phyloP scores from a whole-genome alignment of 345 rosid genomes.

The Pistacia vera region DNA sequence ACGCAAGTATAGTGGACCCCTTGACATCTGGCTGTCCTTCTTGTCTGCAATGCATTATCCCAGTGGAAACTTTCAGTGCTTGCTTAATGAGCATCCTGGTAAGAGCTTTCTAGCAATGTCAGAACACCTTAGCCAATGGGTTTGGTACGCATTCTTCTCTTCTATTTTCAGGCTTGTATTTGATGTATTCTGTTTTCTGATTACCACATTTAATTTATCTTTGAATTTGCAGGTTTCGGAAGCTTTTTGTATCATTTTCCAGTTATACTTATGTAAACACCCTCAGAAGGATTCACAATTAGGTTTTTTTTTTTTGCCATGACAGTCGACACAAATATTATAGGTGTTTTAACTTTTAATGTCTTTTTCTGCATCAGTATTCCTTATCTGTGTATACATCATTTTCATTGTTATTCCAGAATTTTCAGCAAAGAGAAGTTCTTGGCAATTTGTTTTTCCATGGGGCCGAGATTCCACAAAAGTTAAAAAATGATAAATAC shows the following conservation, averaged over 20 bases:
- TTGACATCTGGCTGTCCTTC: conserved; percentile 69
- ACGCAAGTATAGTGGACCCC: conserved; percentile 79
- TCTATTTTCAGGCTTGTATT: background rate
- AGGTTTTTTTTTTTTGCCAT: background rate
- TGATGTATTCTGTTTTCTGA: background rate
- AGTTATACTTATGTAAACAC: conserved; percentile 70
- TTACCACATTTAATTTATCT: background rate
- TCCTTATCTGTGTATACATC: background rate
- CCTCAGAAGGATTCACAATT: conserved; percentile 43
- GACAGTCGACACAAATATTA: too few relatives aligned
- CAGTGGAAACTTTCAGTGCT: conserved; percentile 29
- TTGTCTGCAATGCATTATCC: conserved; percentile 22
- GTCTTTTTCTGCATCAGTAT: too few relatives aligned
- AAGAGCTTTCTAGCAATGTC: conserved; percentile 80
- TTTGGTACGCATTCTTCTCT: conserved; percentile 51
- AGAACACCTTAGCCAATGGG: conserved; percentile 85
- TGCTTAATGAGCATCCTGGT: conserved; percentile 54
- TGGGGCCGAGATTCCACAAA: too few relatives aligned
- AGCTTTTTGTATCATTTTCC: conserved; percentile 80
- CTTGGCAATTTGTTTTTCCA: too few relatives aligned
- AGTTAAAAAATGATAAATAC: too few relatives aligned
- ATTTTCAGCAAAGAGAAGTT: too few relatives aligned
- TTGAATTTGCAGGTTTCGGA: conserved; percentile 65
- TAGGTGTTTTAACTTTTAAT: too few relatives aligned
- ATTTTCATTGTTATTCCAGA: too few relatives aligned